Conservation (phyloP, 2,329 filamentous ascomycete species). For the Penicillium sp. region DNA sequence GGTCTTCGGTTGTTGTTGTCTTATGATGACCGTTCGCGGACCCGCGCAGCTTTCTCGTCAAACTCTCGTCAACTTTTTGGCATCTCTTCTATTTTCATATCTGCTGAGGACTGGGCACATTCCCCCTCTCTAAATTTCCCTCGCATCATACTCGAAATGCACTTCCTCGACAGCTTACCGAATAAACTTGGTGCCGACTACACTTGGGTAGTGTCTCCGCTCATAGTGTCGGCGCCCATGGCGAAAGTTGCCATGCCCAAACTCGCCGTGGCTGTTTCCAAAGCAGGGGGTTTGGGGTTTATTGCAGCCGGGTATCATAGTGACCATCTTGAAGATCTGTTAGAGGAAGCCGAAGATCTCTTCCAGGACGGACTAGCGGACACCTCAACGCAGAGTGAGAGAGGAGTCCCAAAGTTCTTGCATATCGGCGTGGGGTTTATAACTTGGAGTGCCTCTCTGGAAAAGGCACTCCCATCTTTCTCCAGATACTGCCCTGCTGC, state of each 20-base stretch:
- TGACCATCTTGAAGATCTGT: conserved; percentile 32
- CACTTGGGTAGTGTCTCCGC: background rate
- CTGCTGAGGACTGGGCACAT: too few species aligned
- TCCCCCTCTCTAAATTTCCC: too few species aligned
- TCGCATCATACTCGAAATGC: too few species aligned
- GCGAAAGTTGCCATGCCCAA: conserved; percentile 61
- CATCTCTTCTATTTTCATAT: too few species aligned
- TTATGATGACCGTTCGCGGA: too few species aligned
- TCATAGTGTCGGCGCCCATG: conserved; percentile 64
- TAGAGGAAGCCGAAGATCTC: conserved; percentile 31
- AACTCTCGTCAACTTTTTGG: too few species aligned
- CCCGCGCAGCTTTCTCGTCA: too few species aligned
- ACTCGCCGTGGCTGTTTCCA: conserved; percentile 65
- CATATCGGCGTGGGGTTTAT: conserved; percentile 48
- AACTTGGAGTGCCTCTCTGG: conserved; percentile 42
- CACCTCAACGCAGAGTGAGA: background rate
- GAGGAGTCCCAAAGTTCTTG: conserved; percentile 18
- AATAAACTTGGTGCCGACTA: too few species aligned
- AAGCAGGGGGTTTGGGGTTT: conserved; percentile 59
- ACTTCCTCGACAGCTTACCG: too few species aligned
- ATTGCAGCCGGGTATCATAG: conserved; percentile 61
- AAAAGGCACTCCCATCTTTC: conserved; percentile 33
- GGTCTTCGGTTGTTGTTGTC: too few species aligned
- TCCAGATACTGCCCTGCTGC: conserved; percentile 39
- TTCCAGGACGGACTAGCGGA: conserved; percentile 17